Evolutionary conservation across 306 rosid genomes (phyloP).

Genomic region (Betula pendula): DNA sequence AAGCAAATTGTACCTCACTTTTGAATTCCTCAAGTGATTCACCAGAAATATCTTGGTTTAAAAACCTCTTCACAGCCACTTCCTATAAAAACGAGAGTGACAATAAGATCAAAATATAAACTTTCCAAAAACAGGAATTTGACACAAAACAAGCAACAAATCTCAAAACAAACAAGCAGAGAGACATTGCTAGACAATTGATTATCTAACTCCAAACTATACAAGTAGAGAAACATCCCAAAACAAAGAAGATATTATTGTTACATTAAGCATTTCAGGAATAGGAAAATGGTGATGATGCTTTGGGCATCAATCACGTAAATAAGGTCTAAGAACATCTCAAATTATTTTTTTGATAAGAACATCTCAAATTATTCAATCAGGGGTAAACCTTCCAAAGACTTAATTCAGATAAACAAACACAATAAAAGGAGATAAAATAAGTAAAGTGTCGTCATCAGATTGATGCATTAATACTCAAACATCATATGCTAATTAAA

Average conservation of each 20-base stretch:
- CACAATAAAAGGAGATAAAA: neutral
- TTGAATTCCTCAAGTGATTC: constrained; percentile 90
- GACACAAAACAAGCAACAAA: constrained; percentile 14
- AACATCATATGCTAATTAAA: neutral
- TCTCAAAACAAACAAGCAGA: neutral
- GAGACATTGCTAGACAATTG: neutral
- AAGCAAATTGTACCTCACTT: constrained; percentile 65
- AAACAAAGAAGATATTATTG: neutral
- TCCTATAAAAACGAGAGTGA: constrained; percentile 53
- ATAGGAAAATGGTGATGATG: neutral
- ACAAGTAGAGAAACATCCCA: neutral
- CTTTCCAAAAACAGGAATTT: constrained; percentile 20
- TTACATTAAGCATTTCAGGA: neutral
- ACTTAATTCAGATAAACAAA: neutral
- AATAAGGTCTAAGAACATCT: neutral
- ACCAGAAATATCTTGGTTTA: constrained; percentile 84
- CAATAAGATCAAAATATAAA: constrained; percentile 19
- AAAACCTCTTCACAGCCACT: constrained; percentile 92
- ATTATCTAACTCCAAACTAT: no score
- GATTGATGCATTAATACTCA: neutral
- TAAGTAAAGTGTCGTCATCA: neutral
- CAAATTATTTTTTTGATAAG: constrained; percentile 5
- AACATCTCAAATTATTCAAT: constrained; percentile 5
- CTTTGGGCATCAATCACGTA: neutral
- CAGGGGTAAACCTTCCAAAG: neutral